Evolutionary conservation across 805 yeast species (phyloP).

Genomic region (Saturnispora diversa): DNA sequence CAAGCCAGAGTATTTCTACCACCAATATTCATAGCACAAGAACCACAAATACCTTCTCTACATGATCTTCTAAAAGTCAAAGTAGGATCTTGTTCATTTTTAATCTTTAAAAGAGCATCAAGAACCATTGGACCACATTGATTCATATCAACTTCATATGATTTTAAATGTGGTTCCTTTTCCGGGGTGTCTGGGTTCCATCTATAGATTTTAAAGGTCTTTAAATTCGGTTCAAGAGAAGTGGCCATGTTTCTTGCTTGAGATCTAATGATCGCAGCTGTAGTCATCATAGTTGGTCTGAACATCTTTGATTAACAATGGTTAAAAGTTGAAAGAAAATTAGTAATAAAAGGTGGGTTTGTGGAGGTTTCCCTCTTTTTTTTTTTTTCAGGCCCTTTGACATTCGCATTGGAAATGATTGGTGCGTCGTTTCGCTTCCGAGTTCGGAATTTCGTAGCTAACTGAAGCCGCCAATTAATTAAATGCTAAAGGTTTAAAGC

Average conservation of each 20-base stretch:
- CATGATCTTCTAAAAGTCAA: slow-evolving; percentile 96
- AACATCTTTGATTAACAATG: not conserved
- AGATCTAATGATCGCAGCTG: not conserved
- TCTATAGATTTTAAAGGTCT: slow-evolving; percentile 88
- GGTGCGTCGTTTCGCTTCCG: slow-evolving; percentile 3
- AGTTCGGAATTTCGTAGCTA: not conserved
- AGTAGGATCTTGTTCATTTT: slow-evolving; percentile 93
- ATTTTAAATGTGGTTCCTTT: slow-evolving; percentile 78
- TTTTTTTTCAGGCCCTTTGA: slow-evolving; percentile 1
- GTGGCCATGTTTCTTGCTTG: slow-evolving; percentile 37
- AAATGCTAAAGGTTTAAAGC: too few relatives aligned
- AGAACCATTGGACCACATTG: slow-evolving; percentile 96
- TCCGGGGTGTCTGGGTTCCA: slow-evolving; percentile 98
- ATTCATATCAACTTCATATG: slow-evolving; percentile 78
- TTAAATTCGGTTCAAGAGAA: slow-evolving; percentile 52
- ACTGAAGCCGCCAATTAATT: too few relatives aligned
- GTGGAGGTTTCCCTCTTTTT: too few relatives aligned
- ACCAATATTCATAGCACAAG: slow-evolving; percentile 99
- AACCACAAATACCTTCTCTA: slow-evolving; percentile 99
- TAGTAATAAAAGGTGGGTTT: too few relatives aligned
- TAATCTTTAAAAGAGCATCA: slow-evolving; percentile 90
- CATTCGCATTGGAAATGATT: not conserved
- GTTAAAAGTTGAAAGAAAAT: not conserved
- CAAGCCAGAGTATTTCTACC: slow-evolving; percentile 97
- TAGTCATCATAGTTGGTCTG: slow-evolving; percentile 3